Percentiles rank a stretch among this genome's conserved stretches.
Conservation (phyloP, 495 filamentous ascomycete species). For the Amorphotheca resinae region DNA sequence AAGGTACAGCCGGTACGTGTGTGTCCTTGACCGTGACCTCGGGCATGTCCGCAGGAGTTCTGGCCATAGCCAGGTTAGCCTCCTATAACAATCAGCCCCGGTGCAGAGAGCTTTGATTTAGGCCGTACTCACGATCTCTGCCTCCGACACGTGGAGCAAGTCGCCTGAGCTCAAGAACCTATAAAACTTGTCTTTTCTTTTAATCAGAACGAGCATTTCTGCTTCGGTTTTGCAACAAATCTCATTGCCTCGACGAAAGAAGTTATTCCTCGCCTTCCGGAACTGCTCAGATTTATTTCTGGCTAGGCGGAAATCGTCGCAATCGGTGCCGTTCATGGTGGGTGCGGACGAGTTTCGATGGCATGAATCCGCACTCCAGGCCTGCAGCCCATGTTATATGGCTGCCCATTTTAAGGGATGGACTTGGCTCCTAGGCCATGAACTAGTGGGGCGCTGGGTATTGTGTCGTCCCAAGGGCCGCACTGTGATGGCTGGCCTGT, state of each 20-base stretch:
- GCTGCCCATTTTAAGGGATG: background rate
- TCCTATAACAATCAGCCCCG: background rate
- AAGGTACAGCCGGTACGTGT: background rate
- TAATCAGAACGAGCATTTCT: constrained; percentile 6
- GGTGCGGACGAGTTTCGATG: background rate
- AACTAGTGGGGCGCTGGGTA: background rate
- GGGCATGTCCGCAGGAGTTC: background rate
- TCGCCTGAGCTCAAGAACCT: constrained; percentile 4
- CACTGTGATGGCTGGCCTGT: background rate
- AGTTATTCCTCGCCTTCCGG: constrained; percentile 9
- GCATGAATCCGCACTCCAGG: background rate
- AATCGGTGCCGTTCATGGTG: background rate
- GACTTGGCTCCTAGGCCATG: background rate
- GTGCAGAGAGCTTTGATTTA: background rate
- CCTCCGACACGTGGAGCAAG: background rate
- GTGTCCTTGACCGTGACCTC: background rate
- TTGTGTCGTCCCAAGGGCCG: background rate
- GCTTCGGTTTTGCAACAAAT: constrained; percentile 4
- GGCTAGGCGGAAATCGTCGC: background rate
- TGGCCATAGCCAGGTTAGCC: background rate
- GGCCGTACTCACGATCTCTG: constrained; percentile 2
- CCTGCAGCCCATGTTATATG: background rate
- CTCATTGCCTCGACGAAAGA: constrained; percentile 2
- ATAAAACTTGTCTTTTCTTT: constrained; percentile 8
- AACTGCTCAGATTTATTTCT: constrained; percentile 5